phyloP scores from a whole-genome alignment of 306 rosid genomes.

The Vachellia collinsii region DNA sequence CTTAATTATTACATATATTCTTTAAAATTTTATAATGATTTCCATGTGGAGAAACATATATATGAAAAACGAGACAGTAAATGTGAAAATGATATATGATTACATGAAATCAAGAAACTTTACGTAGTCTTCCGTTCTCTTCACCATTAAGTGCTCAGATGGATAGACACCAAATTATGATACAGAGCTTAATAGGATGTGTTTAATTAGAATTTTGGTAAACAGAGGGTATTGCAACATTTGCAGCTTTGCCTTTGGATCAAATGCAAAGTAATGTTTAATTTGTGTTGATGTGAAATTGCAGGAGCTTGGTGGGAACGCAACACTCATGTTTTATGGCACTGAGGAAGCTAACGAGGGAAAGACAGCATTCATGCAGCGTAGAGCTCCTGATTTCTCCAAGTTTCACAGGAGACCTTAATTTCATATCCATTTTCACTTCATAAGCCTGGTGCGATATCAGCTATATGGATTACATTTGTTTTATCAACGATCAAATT shows the following conservation, averaged over 20 bases:
- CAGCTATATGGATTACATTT: too few relatives aligned
- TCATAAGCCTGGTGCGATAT: too few relatives aligned
- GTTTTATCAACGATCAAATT: too few relatives aligned
- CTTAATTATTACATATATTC: too few relatives aligned
- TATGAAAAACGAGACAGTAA: too few relatives aligned
- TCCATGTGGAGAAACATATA: too few relatives aligned
- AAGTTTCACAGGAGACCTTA: conserved; percentile 57
- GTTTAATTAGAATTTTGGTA: background rate
- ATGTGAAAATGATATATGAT: too few relatives aligned
- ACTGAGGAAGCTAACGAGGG: conserved; percentile 70
- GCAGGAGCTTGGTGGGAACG: conserved; percentile 69
- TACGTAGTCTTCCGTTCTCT: background rate
- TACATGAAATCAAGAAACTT: too few relatives aligned
- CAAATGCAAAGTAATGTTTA: background rate
- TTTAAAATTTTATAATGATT: too few relatives aligned
- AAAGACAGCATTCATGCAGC: conserved; percentile 56
- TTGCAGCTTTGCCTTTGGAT: background rate
- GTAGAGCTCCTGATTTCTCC: conserved; percentile 55
- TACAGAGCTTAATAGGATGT: background rate
- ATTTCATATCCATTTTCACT: background rate
- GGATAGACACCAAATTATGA: background rate
- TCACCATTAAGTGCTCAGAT: background rate
- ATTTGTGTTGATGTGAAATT: background rate
- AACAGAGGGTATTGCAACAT: background rate
- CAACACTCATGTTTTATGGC: conserved; percentile 69